These are phyloP conservation scores for Hordeum vulgare DNA, from an alignment of 176 grass and related monocot species.

Conservation along the genomic window DNA sequence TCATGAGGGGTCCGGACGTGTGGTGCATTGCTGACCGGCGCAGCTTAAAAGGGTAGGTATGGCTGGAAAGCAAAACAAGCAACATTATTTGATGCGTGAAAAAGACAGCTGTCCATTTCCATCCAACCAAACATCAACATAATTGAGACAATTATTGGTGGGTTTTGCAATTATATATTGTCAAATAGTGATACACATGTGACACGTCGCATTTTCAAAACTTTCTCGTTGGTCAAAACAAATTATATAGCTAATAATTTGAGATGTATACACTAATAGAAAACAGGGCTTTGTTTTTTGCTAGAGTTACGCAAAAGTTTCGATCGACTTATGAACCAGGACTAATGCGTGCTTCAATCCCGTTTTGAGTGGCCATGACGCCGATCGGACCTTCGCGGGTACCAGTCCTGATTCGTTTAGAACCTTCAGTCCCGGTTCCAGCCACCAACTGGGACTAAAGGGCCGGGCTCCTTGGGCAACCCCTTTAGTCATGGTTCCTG, in stretches of 20 bases:
- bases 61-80: neutral
- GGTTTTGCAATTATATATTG: neutral
- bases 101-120: neutral
- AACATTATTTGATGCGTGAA: neutral
- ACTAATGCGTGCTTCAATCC: too few relatives aligned
- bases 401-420: too few relatives aligned
- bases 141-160: neutral
- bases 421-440: too few relatives aligned
- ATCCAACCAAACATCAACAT: neutral
- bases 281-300: too few relatives aligned
- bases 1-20: neutral
- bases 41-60: neutral
- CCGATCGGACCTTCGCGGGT: too few relatives aligned
- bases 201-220: neutral
- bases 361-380: too few relatives aligned
- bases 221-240: neutral
- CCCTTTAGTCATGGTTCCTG: too few relatives aligned
- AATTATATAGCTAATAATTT: neutral
- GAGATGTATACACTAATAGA: neutral
- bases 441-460: too few relatives aligned
- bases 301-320: too few relatives aligned
- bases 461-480: too few relatives aligned
- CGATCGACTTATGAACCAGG: too few relatives aligned
- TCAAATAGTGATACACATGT: neutral
- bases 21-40: neutral